Evolutionary conservation across 2,329 filamentous ascomycete genomes (phyloP).

Genomic region (Daldinia sp.): DNA sequence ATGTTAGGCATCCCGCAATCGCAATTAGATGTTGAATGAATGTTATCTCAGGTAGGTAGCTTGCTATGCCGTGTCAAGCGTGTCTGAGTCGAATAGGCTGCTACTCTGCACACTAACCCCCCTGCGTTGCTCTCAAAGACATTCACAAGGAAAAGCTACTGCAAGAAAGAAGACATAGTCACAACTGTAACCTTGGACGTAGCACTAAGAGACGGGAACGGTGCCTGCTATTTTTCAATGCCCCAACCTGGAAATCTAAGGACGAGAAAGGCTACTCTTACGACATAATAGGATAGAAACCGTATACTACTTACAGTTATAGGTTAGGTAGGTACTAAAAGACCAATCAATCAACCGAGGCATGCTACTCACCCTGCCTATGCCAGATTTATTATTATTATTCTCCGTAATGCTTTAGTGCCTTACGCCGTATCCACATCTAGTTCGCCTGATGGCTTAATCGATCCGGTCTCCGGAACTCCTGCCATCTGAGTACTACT

Average conservation of each 20-base stretch:
- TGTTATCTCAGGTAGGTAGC: constrained; percentile 23
- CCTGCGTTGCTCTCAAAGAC: constrained; percentile 32
- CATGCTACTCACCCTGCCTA: constrained; percentile 9
- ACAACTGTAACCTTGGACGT: constrained; percentile 37
- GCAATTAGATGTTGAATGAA: constrained; percentile 19
- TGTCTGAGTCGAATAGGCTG: constrained; percentile 21
- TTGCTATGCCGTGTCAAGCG: constrained; percentile 27
- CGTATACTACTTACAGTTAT: constrained; percentile 32
- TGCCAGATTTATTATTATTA: constrained; percentile 23
- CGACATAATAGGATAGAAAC: constrained; percentile 30
- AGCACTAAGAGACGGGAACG: constrained; percentile 35
- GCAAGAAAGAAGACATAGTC: constrained; percentile 36
- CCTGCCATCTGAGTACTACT: constrained; percentile 10
- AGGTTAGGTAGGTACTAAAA: too few relatives aligned
- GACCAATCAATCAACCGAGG: constrained; percentile 26
- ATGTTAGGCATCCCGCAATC: constrained; percentile 36
- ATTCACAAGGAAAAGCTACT: constrained; percentile 27
- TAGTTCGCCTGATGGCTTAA: not conserved
- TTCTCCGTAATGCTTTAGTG: constrained; percentile 19
- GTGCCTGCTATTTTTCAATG: constrained; percentile 27
- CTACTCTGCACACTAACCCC: constrained; percentile 26
- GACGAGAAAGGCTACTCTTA: constrained; percentile 37
- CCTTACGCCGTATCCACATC: constrained; percentile 3
- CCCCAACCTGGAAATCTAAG: constrained; percentile 39
- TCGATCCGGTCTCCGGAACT: constrained; percentile 16